Percentiles rank a stretch among this genome's conserved stretches.
Conservation (phyloP, 306 rosid genomes). For the Gynostemma pentaphyllum region DNA sequence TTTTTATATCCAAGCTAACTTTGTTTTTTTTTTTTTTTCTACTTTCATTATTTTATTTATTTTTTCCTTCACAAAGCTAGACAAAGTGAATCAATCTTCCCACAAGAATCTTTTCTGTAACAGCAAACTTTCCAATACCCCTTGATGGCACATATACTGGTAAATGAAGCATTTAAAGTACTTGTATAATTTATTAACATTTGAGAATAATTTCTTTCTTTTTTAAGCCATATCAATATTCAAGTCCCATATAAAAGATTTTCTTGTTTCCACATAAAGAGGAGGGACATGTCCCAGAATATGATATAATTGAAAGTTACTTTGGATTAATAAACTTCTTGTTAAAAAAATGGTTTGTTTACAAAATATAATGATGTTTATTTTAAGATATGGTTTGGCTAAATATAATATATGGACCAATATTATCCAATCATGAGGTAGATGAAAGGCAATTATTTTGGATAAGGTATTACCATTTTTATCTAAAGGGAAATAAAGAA, state of each 20-base stretch:
- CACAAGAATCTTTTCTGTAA: not conserved
- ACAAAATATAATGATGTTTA: not conserved
- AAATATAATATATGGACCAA: too few species aligned
- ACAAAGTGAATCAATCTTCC: not conserved
- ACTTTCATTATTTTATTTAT: not conserved
- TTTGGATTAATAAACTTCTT: not conserved
- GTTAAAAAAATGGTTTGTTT: not conserved
- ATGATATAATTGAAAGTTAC: not conserved
- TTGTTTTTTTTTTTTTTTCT: not conserved
- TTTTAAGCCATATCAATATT: not conserved
- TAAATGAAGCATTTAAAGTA: not conserved
- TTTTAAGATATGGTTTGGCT: not conserved
- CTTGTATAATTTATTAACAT: not conserved
- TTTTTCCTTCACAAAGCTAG: not conserved
- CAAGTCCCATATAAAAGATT: not conserved
- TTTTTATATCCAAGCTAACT: too few species aligned
- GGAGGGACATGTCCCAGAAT: not conserved
- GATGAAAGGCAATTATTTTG: not conserved
- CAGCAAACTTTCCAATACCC: not conserved
- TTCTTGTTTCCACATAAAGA: not conserved
- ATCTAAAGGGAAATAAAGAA: not conserved
- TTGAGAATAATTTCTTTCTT: conserved; percentile 2
- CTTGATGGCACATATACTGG: not conserved
- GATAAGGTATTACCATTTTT: not conserved
- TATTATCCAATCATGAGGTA: not conserved